Percentiles rank a stretch among this genome's conserved stretches.
Evolutionary conservation across 2,329 filamentous ascomycete genomes (phyloP).

Genomic region (Pseudopithomyces maydicus): DNA sequence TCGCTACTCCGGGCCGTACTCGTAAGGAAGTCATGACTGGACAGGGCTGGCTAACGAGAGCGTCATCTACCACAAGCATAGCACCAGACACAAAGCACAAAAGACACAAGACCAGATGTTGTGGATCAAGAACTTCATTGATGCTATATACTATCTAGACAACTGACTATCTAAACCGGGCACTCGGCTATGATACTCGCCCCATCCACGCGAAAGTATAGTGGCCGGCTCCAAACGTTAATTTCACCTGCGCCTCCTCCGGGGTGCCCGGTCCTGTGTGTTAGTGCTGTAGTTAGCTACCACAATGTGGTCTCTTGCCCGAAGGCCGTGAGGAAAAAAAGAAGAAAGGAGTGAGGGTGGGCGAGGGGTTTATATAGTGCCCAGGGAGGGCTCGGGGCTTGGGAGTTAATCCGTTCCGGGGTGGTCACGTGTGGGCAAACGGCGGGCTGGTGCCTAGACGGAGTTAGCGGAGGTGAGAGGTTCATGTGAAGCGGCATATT

Average conservation of each 20-base stretch:
- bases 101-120: neutral
- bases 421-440: no score
- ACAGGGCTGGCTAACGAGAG: no score
- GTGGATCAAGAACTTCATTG: neutral
- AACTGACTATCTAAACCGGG: neutral
- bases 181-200: neutral
- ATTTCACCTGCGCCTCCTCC: neutral
- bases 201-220: neutral
- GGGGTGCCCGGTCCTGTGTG: neutral
- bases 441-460: no score
- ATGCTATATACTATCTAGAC: neutral
- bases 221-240: constrained; percentile 1
- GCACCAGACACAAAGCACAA: neutral
- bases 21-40: no score
- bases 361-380: no score
- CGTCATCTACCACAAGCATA: no score
- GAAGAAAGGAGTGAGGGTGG: no score
- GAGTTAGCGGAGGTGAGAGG: no score
- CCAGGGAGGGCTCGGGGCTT: no score
- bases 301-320: neutral
- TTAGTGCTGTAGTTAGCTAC: neutral
- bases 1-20: no score
- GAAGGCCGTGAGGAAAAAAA: neutral
- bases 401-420: no score
- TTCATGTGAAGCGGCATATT: no score